Conservation (phyloP, 2,329 filamentous ascomycete species). For the Zymoseptoria crescenta region DNA sequence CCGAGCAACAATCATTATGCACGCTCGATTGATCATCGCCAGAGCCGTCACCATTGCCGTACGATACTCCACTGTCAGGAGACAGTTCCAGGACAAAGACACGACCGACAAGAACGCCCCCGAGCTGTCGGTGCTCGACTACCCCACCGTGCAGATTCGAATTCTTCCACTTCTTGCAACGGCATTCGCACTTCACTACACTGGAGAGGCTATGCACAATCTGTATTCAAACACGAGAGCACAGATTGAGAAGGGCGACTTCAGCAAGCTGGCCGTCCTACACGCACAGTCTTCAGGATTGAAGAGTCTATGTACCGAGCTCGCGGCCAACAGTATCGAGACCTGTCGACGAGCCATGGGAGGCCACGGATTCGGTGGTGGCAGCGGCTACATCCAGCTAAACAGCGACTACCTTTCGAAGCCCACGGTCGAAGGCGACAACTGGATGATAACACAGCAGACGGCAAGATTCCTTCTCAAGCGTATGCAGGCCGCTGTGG, state of each 20-base stretch:
- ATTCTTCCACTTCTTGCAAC: conserved; percentile 48
- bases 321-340: conserved; percentile 48
- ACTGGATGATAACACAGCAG: conserved; percentile 52
- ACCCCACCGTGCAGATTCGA: conserved; percentile 48
- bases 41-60: conserved; percentile 47
- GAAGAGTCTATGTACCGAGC: conserved; percentile 47
- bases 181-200: conserved; percentile 44
- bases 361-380: conserved; percentile 47
- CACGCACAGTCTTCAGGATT: conserved; percentile 48
- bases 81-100: conserved; percentile 46
- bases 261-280: conserved; percentile 42
- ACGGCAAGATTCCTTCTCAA: conserved; percentile 46
- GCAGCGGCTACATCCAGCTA: conserved; percentile 45
- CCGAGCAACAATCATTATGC: conserved; percentile 41
- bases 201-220: conserved; percentile 43
- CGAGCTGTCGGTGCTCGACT: conserved; percentile 45
- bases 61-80: conserved; percentile 42
- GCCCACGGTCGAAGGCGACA: conserved; percentile 49
- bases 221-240: conserved; percentile 41
- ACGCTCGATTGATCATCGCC: conserved; percentile 45
- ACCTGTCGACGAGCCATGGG: conserved; percentile 47
- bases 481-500: conserved; percentile 39
- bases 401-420: conserved; percentile 47
- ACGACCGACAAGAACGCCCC: conserved; percentile 29
- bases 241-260: conserved; percentile 44